Evolutionary conservation across 2,329 filamentous ascomycete species (phyloP), one percentile per base, ranked within the genome.

Genomic region (Aspergillus sergii): DNA sequence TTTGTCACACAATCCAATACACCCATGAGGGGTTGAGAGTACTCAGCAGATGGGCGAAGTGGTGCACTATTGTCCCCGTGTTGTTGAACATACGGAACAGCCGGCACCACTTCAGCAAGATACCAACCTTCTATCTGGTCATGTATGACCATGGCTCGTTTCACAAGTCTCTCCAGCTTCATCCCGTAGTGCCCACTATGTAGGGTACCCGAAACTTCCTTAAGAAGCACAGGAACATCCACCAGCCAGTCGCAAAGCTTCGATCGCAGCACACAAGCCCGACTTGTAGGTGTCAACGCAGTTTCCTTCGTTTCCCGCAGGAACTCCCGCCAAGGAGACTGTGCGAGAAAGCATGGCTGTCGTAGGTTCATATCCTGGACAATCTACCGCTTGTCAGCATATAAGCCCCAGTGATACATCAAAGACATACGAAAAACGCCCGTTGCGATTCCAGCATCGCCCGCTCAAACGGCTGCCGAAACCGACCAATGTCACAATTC

Each of bases 241-340:
- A 55, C 51, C 11, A 55, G 32, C 51, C 51, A 55, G 51, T 55
- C 32, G 51, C 51, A 39, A 6, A 55, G n/a, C 30, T 39, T 23
- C 7, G 51, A 55, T 14, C 51, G 16, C n/a, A 55, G 12, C 0
- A 14, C n/a, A 23, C 8, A 11, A n/a, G 48, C 48, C 8, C 28
- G 12, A 5, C n/a, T 28, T 28, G 11, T 0, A 36, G 51, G 4
- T 16, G 32, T 10, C 28, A 8, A 53, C 9, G 11, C 19, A 3
- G 32, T 14, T 8, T 39, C 51, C 41, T 23, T 12, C 14, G 32
- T 10, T 26, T 55, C n/a, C 21, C 21, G 19, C 11, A 55, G 6
- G 32, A 55, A 39, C 32, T 55, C 51, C 32, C 51, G 51, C 51
- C 51, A 55, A 6, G 21, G 32, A 12, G 51, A 19, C 21, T 39